phyloP scores from a whole-genome alignment of 371 early-diverging fungal genomes.

The Coemansia sp. region DNA sequence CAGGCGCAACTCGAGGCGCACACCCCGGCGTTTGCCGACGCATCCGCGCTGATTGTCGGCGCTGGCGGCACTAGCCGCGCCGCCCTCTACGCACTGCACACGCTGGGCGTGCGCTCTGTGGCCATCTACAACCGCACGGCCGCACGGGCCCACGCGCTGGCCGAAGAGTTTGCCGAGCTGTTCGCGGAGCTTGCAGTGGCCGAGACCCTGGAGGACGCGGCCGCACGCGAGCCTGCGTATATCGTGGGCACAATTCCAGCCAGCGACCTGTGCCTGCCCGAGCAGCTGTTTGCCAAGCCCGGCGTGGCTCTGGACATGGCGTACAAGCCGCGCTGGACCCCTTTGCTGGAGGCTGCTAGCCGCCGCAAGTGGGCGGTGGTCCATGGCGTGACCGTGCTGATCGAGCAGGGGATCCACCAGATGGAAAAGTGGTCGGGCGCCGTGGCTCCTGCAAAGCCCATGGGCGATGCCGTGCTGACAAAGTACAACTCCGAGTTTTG shows the following conservation, averaged over 20 bases:
- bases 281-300: slow-evolving; percentile 26
- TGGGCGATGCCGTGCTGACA: slow-evolving; percentile 38
- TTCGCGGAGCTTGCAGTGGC: slow-evolving; percentile 54
- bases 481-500: slow-evolving; percentile 41
- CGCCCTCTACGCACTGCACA: slow-evolving; percentile 81
- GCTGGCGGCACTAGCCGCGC: slow-evolving; percentile 97
- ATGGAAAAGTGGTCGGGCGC: slow-evolving; percentile 72
- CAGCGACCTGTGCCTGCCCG: slow-evolving; percentile 58
- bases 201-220: slow-evolving; percentile 40
- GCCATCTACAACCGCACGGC: slow-evolving; percentile 87
- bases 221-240: slow-evolving; percentile 53
- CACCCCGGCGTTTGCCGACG: slow-evolving; percentile 16
- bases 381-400: slow-evolving; percentile 84
- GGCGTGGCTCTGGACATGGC: slow-evolving; percentile 93
- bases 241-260: slow-evolving; percentile 75
- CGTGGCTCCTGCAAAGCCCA: slow-evolving; percentile 54
- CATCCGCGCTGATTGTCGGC: slow-evolving; percentile 83
- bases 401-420: slow-evolving; percentile 92
- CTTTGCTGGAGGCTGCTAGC: slow-evolving; percentile 63
- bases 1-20: slow-evolving; percentile 46
- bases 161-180: slow-evolving; percentile 62
- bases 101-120: slow-evolving; percentile 68
- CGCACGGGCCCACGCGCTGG: slow-evolving; percentile 71
- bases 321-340: slow-evolving; percentile 85
- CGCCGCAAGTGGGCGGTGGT: slow-evolving; percentile 70